Evolutionary conservation across 805 yeast species (phyloP), one percentile per base, ranked within the genome.

Genomic region (Yarrowia sp.): DNA sequence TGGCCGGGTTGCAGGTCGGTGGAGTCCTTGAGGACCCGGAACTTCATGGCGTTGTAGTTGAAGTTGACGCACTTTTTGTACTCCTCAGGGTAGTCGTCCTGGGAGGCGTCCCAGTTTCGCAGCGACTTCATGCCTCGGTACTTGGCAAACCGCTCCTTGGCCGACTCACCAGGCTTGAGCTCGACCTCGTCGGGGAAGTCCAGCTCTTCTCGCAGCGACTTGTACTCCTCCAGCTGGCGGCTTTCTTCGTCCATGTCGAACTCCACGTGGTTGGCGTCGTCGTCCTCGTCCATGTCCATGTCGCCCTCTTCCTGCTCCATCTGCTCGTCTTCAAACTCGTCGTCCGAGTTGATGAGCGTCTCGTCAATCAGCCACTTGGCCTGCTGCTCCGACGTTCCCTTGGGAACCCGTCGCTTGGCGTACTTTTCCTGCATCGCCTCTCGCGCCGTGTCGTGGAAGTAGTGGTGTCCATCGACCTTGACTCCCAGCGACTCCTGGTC

Each of bases 111-210:
- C 99, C 99, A 94, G 69, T 88, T 86, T 64, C 89, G 87, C 70
- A 96, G 79, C 43, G 90, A 90, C 77, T 91, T 91, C 71, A 93
- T 84, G 69, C 98, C 98, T 77, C 98, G 85, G 78, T 92, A 94
- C 70, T 92, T 85, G 38, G 82, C 78, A 68, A 95, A 82, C 71
- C 91, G 84, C 70, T 92, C 92, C 73, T 84, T 84, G 10, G 91
- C 98, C 6, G 89, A 83, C 71, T 85, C 93, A 7, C 78, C 75
- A 38, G 98, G 98, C 55, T 83, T 84, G 50, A 95, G 79, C 76
- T 95, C 98, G 68, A 94, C 79, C 79, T 95, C 99, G 78, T 95
- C 99, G 0, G 98, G 98, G 82, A 92, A 95, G 73, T 93, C 97
- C 42, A 86, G 83, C 76, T 92, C 98, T 67, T 93, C 98, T 69